Base-by-base conservation (phyloP, 495 filamentous ascomycete genomes). In the Daldinia concentrica region DNA sequence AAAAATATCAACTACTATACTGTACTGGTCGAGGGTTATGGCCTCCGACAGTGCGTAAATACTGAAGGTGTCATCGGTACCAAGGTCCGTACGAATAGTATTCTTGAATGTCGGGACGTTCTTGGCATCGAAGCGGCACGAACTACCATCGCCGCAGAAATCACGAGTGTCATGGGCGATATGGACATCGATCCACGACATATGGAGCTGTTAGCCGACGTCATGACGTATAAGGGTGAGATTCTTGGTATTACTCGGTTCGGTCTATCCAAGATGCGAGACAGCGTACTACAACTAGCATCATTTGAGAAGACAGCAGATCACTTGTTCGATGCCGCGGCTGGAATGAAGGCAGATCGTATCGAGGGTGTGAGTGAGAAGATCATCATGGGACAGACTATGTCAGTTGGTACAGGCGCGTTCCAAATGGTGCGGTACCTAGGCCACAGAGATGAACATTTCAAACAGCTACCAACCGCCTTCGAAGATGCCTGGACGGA, bases 211-310 rank as follows among this genome's bases (percentile, higher is more conserved):
- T 87, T 99, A 15, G 95, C 95, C n/a, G 96, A 99, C 66, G 93
- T 98, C 37, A 99, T 99, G 95, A 99, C 95, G 6, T 98, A 95
- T 86, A 97, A 97, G 81, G 95, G 95, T 54, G 95, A 98, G 69
- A 92, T 98, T 0, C 87, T 97, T n/a, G 95, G 95, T 37, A 99
- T 99, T 76, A 99, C 95, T 8, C 90, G 95, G 26, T 98, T 98
- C 79, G 95, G 95, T 57, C 85, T 99, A 43, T 90, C 93, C 56
- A 99, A 99, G 86, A 99, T 97, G 94, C 86, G 95, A 58, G 96
- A 99, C 78, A 91, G 88, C 26, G 95, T 98, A 41, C 81, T 99
- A 54, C 96, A 98, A 79, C 90, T 98, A 1, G 95, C 95, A 0
- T 96, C 93, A 14, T 99, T 99, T 77, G 95, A 99, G 84, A 98